These are phyloP conservation scores for Blastobotrys capitulatus DNA, from an alignment of 1,139 yeast genomes.

Conservation along the genomic window DNA sequence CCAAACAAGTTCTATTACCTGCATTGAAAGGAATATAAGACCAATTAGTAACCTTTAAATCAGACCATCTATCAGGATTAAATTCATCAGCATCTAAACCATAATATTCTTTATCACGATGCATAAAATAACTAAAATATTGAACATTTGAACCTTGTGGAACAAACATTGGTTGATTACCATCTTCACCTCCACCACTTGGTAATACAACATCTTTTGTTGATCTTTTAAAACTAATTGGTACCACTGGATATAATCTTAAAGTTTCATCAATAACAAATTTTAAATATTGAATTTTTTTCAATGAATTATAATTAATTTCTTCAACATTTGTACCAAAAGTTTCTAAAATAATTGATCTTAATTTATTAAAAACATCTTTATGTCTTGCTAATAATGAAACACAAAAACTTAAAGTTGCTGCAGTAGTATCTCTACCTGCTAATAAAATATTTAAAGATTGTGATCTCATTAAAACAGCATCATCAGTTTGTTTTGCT, in stretches of 20 bases:
- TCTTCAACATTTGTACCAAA: slow-evolving; percentile 24
- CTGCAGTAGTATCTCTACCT: slow-evolving; percentile 51
- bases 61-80: slow-evolving; percentile 49
- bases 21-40: slow-evolving; percentile 44
- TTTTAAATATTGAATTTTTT: slow-evolving; percentile 46
- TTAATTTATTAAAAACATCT: slow-evolving; percentile 28
- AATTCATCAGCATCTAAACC: slow-evolving; percentile 47
- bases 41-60: slow-evolving; percentile 22
- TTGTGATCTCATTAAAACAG: slow-evolving; percentile 44
- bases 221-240: slow-evolving; percentile 47
- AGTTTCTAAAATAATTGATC: slow-evolving; percentile 24
- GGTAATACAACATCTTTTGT: slow-evolving; percentile 32
- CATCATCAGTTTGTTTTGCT: slow-evolving; percentile 45
- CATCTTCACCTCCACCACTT: slow-evolving; percentile 39
- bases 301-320: slow-evolving; percentile 45
- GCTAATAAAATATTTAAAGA: slow-evolving; percentile 47
- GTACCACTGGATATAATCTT: slow-evolving; percentile 53
- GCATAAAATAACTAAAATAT: slow-evolving; percentile 43
- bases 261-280: slow-evolving; percentile 47
- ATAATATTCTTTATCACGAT: slow-evolving; percentile 40
- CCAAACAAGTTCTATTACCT: slow-evolving; percentile 55
- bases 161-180: slow-evolving; percentile 40
- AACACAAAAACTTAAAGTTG: slow-evolving; percentile 41
- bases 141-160: slow-evolving; percentile 44
- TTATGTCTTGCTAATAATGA: slow-evolving; percentile 46